Evolutionary conservation across 2,329 filamentous ascomycete genomes (phyloP), one percentile per base, ranked within the genome.

Genomic region (Venturia oleaginea): DNA sequence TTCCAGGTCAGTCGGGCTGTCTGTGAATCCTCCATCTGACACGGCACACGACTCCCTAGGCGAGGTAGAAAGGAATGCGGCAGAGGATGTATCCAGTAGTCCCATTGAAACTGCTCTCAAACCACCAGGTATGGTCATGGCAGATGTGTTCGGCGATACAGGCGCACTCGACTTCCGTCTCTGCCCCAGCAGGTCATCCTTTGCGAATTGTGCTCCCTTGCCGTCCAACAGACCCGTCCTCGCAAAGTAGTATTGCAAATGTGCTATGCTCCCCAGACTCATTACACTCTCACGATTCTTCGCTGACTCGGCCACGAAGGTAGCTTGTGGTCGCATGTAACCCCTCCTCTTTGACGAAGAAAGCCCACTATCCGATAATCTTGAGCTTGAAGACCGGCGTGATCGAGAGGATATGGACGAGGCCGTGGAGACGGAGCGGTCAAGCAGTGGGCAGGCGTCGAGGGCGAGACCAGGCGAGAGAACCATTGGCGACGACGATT

Each of bases 241-340:
- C 42, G 94, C 93, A 78, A 99, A 99, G 77, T 97, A 99, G 78
- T 97, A 96, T 76, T 99, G 94, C 72, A 99, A 80, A 78, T 99
- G 94, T 64, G 92, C 91, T 71, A 99, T 99, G 76, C 92, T 97
- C 64, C 94, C 94, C 67, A 99, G 78, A 72, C 91, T 96, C 85
- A 97, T 88, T 68, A 99, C 94, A 73, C 92, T 97, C 75, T 99
- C 93, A 67, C 94, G 84, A 61, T 91, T 91, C 72, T 86, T 87
- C 59, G 94, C 94, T 65, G 92, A 97, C 66, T 90, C 89, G 32
- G 94, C 91, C 75, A 97, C 99, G 71, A 92, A 85, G 62, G 90
- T 95, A 63, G 87, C 90, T 73, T 92, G 89, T 0, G 92, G 92
- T 61, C 92, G 85, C 78, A 95, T 90, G 77, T 93, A 97, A 54